Evolutionary conservation across 352 stramenopile genomes (phyloP).

Genomic region (Globisporangium takayamanum): DNA sequence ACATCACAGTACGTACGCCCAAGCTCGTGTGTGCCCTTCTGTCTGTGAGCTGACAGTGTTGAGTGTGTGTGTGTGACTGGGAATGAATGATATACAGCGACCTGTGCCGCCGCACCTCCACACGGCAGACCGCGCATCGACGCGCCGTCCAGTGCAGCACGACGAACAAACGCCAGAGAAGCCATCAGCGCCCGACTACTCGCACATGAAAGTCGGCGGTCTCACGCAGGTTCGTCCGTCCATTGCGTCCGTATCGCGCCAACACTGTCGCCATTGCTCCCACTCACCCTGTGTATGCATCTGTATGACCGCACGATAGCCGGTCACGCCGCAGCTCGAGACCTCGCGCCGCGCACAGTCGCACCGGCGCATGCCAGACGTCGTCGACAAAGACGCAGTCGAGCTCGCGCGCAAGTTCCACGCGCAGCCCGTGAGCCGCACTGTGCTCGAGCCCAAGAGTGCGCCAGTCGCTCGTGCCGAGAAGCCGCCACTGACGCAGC

Average conservation of each 20-base stretch:
- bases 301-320: slow-evolving; percentile 17
- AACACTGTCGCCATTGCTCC: not conserved
- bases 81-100: not conserved
- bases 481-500: slow-evolving; percentile 34
- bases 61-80: not conserved
- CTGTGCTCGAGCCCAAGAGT: slow-evolving; percentile 36
- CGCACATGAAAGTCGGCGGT: slow-evolving; percentile 20
- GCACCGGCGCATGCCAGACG: slow-evolving; percentile 47
- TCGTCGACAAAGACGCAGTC: slow-evolving; percentile 63
- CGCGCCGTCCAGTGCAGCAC: slow-evolving; percentile 18
- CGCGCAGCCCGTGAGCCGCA: slow-evolving; percentile 49
- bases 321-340: slow-evolving; percentile 59
- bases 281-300: slow-evolving; percentile 2
- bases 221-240: slow-evolving; percentile 30
- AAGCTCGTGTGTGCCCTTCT: not conserved
- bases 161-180: slow-evolving; percentile 23
- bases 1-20: slow-evolving; percentile 3
- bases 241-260: not conserved
- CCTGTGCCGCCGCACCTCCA: slow-evolving; percentile 29
- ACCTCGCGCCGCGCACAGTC: slow-evolving; percentile 49
- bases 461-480: slow-evolving; percentile 11
- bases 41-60: not conserved
- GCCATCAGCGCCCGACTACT: slow-evolving; percentile 15
- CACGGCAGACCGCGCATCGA: slow-evolving; percentile 30
- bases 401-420: slow-evolving; percentile 79